These are phyloP conservation scores for Boechera retrofracta DNA, from an alignment of 345 rosid species.

Conservation along the genomic window DNA sequence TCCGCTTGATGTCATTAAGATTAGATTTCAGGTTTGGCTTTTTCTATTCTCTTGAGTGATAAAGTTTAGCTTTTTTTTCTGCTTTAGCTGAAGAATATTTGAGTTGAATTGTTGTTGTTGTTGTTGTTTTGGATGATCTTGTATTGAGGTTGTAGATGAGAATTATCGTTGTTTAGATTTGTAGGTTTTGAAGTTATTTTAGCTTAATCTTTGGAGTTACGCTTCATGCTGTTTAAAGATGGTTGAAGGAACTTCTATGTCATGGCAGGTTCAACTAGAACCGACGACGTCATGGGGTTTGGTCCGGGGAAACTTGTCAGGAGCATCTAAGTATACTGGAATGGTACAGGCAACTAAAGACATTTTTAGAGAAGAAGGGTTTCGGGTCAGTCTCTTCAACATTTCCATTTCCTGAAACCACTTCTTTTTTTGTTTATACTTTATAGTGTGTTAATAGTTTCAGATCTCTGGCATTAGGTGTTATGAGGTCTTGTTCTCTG, in stretches of 20 bases:
- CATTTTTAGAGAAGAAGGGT: conserved; percentile 92
- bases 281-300: conserved; percentile 84
- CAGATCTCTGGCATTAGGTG: not conserved
- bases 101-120: not conserved
- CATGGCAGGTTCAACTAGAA: conserved; percentile 87
- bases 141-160: not conserved
- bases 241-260: not conserved
- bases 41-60: conserved; percentile 2
- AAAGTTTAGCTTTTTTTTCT: conserved; percentile 12
- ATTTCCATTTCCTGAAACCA: not conserved
- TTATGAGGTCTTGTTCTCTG: not conserved
- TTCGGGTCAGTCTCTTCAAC: conserved; percentile 57
- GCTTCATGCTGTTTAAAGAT: not conserved
- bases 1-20: conserved; percentile 97
- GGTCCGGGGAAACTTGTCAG: conserved; percentile 51
- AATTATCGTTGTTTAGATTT: conserved; percentile 4
- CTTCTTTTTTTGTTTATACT: not conserved
- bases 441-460: not conserved
- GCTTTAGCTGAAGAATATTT: conserved; percentile 3
- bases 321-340: conserved; percentile 87
- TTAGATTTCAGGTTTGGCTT: conserved; percentile 80
- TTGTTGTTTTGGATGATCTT: not conserved
- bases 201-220: not conserved
- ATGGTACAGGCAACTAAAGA: conserved; percentile 89
- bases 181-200: conserved; percentile 3